These are phyloP conservation scores for Bruguiera sexangula DNA, from an alignment of 345 rosid genomes.

Conservation along the genomic window DNA sequence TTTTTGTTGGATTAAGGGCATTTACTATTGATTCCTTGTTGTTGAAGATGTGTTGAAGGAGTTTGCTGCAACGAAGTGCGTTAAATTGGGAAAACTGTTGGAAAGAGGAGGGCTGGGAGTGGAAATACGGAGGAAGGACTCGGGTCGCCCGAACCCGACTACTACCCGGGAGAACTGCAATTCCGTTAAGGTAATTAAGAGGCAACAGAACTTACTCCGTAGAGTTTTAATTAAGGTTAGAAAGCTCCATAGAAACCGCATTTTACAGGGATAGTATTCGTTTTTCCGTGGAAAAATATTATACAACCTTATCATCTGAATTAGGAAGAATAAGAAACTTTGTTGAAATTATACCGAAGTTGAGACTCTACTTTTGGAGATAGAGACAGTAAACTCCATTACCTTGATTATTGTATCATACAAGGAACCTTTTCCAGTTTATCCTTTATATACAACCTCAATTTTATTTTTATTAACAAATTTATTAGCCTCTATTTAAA, in stretches of 20 bases:
- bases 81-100: slow-evolving; percentile 66
- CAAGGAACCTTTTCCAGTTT: too few species aligned
- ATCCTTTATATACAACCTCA: too few species aligned
- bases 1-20: background rate
- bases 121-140: slow-evolving; percentile 32
- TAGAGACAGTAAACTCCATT: background rate
- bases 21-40: background rate
- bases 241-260: too few species aligned
- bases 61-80: slow-evolving; percentile 66
- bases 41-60: slow-evolving; percentile 66
- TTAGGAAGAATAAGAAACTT: background rate
- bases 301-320: background rate
- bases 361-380: background rate
- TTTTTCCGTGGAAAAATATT: too few species aligned
- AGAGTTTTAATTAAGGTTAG: background rate
- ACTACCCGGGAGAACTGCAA: slow-evolving; percentile 19
- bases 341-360: slow-evolving; percentile 10
- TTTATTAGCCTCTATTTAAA: too few species aligned
- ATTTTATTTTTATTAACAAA: too few species aligned
- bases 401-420: too few species aligned
- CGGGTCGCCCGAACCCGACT: slow-evolving; percentile 14
- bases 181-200: slow-evolving; percentile 22
- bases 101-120: slow-evolving; percentile 38
- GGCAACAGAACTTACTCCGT: background rate
- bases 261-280: too few species aligned